Evolutionary conservation across 108 stramenopile species (phyloP), one percentile per base, ranked within the genome.

Genomic region (Skeletonema menzelii): DNA sequence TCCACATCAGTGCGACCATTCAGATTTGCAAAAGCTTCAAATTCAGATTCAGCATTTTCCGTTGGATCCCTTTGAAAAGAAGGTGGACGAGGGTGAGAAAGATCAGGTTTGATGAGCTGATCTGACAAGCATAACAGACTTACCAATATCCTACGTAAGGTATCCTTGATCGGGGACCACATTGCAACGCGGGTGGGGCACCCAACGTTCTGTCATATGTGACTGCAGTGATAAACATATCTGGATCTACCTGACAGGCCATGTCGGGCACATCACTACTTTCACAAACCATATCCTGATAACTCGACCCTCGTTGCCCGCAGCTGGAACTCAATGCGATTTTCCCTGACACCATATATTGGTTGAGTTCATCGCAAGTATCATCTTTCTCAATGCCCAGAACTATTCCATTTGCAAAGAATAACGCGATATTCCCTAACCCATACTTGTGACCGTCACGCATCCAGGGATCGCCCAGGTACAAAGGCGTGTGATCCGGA

Each of bases 321-420:
- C 76, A 77, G 17, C 64, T 65, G 67, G 71, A 71, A 12, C 37
- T 44, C 19, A 77, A 35, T 13, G 76, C 70, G 19, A 59, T 49
- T 34, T 72, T 71, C 7, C 62, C 70, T 47, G 46, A 34, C 15
- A 70, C 37, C 12, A 17, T 27, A 19, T 82, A 19, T 28, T 71
- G 64, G 35, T 72, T 76, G 8, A 31, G 40, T 59, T 82, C 80
- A 24, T 72, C 70, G 49, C 80, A 82, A 6, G 75, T 34, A 12
- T 82, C 80, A 40, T 75, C 73, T 19, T 78, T 73, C 55, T 78
- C 72, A 17, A 82, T 78, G 40, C 72, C 73, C 32, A 61, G 38
- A 7, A 77, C 42, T 28, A 82, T 56, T 1, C 81, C 77, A 44
- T 66, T 72, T 14, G 77, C 70, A 59, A 78, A 53, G 65, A 78